phyloP scores from a whole-genome alignment of 2,329 filamentous ascomycete species.

The Pyrenochaeta sp. region DNA sequence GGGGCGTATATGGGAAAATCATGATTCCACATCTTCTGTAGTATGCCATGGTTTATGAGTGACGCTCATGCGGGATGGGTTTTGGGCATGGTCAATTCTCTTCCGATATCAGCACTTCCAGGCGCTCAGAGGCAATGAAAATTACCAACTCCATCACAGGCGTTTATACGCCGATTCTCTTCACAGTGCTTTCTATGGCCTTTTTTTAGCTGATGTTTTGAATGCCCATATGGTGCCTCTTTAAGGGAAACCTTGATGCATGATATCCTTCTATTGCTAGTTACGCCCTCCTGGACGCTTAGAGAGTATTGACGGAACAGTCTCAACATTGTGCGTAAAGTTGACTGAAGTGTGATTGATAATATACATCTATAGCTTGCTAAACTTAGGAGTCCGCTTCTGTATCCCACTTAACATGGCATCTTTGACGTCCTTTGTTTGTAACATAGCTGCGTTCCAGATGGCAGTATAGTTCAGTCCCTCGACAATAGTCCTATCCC shows the following conservation, averaged over 20 bases:
- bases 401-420: slow-evolving; percentile 79
- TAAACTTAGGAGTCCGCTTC: slow-evolving; percentile 82
- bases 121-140: slow-evolving; percentile 55
- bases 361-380: slow-evolving; percentile 71
- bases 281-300: too few relatives aligned
- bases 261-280: too few relatives aligned
- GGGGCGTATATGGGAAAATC: slow-evolving; percentile 45
- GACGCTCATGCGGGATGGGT: slow-evolving; percentile 46
- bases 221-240: too few relatives aligned
- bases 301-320: too few relatives aligned
- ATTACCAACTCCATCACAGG: slow-evolving; percentile 50
- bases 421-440: slow-evolving; percentile 77
- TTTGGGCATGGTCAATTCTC: slow-evolving; percentile 45
- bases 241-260: too few relatives aligned
- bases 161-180: neutral
- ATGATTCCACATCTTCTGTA: slow-evolving; percentile 51
- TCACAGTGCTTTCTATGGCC: neutral
- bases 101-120: slow-evolving; percentile 52
- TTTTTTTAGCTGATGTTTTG: neutral
- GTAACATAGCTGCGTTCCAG: slow-evolving; percentile 87
- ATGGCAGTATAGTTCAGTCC: slow-evolving; percentile 83
- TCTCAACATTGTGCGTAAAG: too few relatives aligned
- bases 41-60: slow-evolving; percentile 50
- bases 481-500: slow-evolving; percentile 80
- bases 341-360: too few relatives aligned